phyloP scores from a whole-genome alignment of 106 monocot genomes.

The Phalaenopsis aphrodite region DNA sequence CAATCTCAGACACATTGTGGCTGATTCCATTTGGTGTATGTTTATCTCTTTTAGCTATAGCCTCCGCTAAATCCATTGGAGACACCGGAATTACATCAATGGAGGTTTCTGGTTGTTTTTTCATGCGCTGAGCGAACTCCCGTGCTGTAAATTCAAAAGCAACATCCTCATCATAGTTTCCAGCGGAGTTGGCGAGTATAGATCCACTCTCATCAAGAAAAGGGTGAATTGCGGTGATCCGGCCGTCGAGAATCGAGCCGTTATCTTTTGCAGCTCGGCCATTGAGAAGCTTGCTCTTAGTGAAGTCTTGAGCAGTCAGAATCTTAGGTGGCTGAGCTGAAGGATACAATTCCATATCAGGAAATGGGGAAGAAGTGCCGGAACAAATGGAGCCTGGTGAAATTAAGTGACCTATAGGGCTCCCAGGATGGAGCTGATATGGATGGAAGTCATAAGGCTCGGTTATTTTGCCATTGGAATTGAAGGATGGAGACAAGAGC shows the following conservation, averaged over 20 bases:
- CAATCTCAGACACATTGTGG: background rate
- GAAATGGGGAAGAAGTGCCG: conserved; percentile 10
- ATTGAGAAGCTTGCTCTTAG: background rate
- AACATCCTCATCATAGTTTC: background rate
- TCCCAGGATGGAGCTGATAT: conserved; percentile 4
- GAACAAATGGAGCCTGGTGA: conserved; percentile 4
- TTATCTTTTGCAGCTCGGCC: background rate
- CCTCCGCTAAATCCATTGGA: background rate
- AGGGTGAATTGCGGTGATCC: background rate
- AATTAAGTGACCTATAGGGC: conserved; percentile 11
- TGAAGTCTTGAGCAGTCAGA: background rate
- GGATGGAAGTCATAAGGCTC: background rate
- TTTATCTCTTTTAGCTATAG: too few species aligned
- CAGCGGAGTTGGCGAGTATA: too few species aligned
- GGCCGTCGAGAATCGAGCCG: conserved; percentile 7
- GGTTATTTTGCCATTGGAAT: background rate
- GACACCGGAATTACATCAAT: background rate
- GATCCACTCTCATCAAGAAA: background rate
- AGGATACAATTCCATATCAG: conserved; percentile 9
- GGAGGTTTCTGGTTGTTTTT: background rate
- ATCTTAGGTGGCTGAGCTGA: background rate
- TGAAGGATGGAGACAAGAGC: conserved; percentile 3
- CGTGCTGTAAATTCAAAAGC: conserved; percentile 7
- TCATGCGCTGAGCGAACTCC: background rate
- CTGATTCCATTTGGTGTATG: background rate